Evolutionary conservation across 208 protist genomes (phyloP).

Genomic region (Wallacemonas sp.): DNA sequence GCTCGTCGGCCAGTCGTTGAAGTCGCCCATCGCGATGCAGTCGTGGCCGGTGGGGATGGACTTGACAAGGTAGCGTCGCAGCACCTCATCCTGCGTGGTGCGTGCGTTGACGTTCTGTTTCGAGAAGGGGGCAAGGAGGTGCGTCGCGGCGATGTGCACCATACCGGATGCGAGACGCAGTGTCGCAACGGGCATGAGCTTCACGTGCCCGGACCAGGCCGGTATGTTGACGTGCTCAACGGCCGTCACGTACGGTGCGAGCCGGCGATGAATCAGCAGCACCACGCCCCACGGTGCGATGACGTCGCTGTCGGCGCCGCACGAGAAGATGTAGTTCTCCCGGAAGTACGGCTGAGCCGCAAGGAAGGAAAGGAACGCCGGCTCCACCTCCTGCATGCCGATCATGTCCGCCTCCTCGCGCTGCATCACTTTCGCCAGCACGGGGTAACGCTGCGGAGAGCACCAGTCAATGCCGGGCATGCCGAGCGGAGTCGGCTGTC

Average conservation of each 20-base stretch:
- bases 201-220: conserved; percentile 84
- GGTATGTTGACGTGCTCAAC: conserved; percentile 84
- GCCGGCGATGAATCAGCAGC: conserved; percentile 71
- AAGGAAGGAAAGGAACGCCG: conserved; percentile 72
- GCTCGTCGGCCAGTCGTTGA: conserved; percentile 91
- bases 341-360: conserved; percentile 69
- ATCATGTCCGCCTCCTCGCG: conserved; percentile 86
- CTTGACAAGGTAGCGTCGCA: conserved; percentile 61
- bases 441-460: conserved; percentile 82
- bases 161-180: conserved; percentile 36
- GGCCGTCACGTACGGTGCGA: conserved; percentile 37
- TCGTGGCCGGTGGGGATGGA: conserved; percentile 39
- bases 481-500: conserved; percentile 85
- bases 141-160: conserved; percentile 55
- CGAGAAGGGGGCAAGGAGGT: conserved; percentile 85
- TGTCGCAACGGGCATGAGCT: conserved; percentile 77
- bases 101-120: conserved; percentile 70
- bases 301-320: conserved; percentile 42
- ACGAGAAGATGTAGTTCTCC: conserved; percentile 79
- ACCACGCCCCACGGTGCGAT: conserved; percentile 83
- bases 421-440: conserved; percentile 74
- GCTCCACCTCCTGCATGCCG: conserved; percentile 90
- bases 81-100: conserved; percentile 66
- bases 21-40: conserved; percentile 87
- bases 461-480: conserved; percentile 93